Conservation (phyloP, 768 basidiomycete species). For the Tricholoma sp. region DNA sequence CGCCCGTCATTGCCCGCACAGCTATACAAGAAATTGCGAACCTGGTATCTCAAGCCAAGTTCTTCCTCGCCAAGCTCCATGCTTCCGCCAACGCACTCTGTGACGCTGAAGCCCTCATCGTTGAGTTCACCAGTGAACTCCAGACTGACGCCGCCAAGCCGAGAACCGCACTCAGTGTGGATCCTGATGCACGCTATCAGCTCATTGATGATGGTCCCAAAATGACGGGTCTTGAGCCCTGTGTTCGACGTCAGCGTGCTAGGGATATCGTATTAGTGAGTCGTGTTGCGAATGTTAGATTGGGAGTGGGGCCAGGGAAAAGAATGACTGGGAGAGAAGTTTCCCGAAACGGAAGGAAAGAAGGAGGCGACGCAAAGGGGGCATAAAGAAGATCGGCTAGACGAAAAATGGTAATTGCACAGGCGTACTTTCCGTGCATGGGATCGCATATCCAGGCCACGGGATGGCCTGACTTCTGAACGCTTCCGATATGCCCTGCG, state of each 20-base stretch:
- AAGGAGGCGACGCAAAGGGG: background rate
- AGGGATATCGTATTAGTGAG: background rate
- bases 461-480: conserved; percentile 75
- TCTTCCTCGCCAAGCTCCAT: conserved; percentile 92
- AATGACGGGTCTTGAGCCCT: conserved; percentile 88
- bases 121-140: conserved; percentile 92
- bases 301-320: background rate
- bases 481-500: conserved; percentile 74
- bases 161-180: conserved; percentile 68
- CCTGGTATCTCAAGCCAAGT: conserved; percentile 86
- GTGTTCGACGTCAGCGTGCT: conserved; percentile 80
- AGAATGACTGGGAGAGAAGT: background rate
- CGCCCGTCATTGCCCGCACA: background rate
- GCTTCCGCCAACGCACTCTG: conserved; percentile 94
- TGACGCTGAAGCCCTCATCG: conserved; percentile 90
- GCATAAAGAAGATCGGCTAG: background rate
- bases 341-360: background rate
- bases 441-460: conserved; percentile 96
- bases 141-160: conserved; percentile 78
- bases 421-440: conserved; percentile 93
- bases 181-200: conserved; percentile 78
- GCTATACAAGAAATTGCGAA: conserved; percentile 22
- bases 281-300: background rate
- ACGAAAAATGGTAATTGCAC: conserved; percentile 9
- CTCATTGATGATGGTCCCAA: conserved; percentile 84